A percentile compares a stretch with the other conserved stretches of the same genome.
These are phyloP conservation scores for Suhomyces wounanorum DNA, from an alignment of 1,139 yeast species.

Conservation along the genomic window DNA sequence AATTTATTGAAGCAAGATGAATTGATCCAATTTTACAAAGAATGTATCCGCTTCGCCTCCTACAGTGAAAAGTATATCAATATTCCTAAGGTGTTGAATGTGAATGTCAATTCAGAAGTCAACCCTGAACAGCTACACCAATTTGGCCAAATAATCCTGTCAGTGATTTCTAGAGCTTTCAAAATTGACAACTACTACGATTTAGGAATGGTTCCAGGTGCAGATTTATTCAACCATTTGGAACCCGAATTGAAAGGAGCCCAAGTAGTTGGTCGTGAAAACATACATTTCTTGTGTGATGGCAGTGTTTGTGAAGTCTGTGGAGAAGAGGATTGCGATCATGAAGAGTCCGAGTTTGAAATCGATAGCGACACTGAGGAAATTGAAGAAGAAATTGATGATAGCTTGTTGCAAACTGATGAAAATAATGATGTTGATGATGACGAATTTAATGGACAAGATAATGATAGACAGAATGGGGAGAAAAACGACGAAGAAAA, in stretches of 20 bases:
- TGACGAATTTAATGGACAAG: no score
- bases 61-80: slow-evolving; percentile 27
- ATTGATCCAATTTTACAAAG: slow-evolving; percentile 53
- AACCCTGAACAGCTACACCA: slow-evolving; percentile 25
- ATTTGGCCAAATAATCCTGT: slow-evolving; percentile 56
- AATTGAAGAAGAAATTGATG: slow-evolving; percentile 17
- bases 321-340: slow-evolving; percentile 67
- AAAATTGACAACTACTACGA: slow-evolving; percentile 76
- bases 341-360: slow-evolving; percentile 32
- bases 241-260: slow-evolving; percentile 31
- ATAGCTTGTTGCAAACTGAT: slow-evolving; percentile 17
- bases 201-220: slow-evolving; percentile 83
- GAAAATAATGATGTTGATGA: slow-evolving; percentile 15
- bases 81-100: slow-evolving; percentile 42
- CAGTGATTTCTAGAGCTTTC: slow-evolving; percentile 77
- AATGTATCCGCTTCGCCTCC: slow-evolving; percentile 53
- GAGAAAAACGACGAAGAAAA: slow-evolving; percentile 9
- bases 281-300: slow-evolving; percentile 73
- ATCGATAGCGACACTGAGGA: slow-evolving; percentile 27
- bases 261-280: slow-evolving; percentile 41
- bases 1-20: slow-evolving; percentile 66
- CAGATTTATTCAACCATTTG: slow-evolving; percentile 83
- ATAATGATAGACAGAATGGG: slow-evolving; percentile 5
- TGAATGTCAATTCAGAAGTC: background rate
- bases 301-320: slow-evolving; percentile 73